Evolutionary conservation across 805 yeast species (phyloP).

Genomic region (Saitoella complicata): DNA sequence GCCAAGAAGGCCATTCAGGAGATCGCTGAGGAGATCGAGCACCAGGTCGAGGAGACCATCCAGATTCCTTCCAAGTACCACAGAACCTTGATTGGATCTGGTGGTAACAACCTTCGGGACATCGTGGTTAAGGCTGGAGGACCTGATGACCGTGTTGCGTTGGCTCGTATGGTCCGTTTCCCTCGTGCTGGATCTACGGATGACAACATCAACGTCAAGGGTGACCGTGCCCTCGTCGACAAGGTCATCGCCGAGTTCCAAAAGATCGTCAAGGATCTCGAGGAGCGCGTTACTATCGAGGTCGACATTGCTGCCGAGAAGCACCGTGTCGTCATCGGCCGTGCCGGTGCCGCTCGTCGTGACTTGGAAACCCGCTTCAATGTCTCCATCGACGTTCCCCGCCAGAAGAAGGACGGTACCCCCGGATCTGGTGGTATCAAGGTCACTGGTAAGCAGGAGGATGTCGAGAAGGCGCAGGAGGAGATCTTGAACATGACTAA

Average conservation of each 20-base stretch:
- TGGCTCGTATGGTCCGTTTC: conserved; percentile 40
- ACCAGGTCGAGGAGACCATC: conserved; percentile 39
- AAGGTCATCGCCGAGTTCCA: conserved; percentile 47
- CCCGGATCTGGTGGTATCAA: conserved; percentile 12
- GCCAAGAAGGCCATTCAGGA: conserved; percentile 49
- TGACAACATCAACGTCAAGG: conserved; percentile 36
- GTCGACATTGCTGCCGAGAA: conserved; percentile 49
- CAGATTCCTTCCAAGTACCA: conserved; percentile 61
- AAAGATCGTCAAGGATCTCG: conserved; percentile 45
- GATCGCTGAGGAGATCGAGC: conserved; percentile 50
- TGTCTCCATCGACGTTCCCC: conserved; percentile 54
- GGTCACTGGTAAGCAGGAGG: conserved; percentile 10
- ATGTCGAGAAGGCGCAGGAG: conserved; percentile 9
- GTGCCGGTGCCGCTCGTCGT: conserved; percentile 61
- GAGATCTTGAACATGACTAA: background rate
- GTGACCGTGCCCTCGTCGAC: conserved; percentile 59
- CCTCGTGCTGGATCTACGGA: conserved; percentile 46
- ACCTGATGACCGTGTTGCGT: conserved; percentile 32
- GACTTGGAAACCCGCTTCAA: conserved; percentile 51
- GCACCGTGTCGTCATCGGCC: conserved; percentile 66
- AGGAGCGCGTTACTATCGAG: conserved; percentile 21
- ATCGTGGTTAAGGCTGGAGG: conserved; percentile 72
- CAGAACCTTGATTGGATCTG: conserved; percentile 59
- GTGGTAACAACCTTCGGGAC: conserved; percentile 56
- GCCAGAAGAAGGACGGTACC: conserved; percentile 19